A percentile compares a stretch with the other conserved stretches of the same genome.
Evolutionary conservation across 164 flowering plant species (phyloP).

Genomic region (Saururus chinensis): DNA sequence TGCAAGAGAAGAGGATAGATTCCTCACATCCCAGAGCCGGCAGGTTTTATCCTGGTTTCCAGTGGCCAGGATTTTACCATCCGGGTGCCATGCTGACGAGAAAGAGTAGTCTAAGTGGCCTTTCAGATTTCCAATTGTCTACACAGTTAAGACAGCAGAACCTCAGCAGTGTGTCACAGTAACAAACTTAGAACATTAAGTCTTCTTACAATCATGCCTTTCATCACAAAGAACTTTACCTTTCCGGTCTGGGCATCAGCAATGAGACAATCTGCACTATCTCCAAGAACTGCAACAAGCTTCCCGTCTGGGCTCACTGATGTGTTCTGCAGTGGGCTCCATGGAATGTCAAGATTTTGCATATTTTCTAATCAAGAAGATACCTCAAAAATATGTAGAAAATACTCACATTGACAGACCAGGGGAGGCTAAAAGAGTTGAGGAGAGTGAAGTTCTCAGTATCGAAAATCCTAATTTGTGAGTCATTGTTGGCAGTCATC

Average conservation of each 20-base stretch:
- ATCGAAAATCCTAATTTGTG: constrained; percentile 60
- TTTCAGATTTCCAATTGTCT: constrained; percentile 46
- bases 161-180: not conserved
- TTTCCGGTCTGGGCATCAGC: constrained; percentile 79
- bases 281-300: constrained; percentile 77
- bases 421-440: constrained; percentile 37
- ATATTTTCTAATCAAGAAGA: not conserved
- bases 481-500: constrained; percentile 77
- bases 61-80: constrained; percentile 76
- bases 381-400: no score
- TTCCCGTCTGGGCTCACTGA: constrained; percentile 82
- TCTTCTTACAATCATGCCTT: no score
- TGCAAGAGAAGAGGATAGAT: constrained; percentile 46
- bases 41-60: constrained; percentile 95
- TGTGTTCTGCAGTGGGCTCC: constrained; percentile 40
- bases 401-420: constrained; percentile 88
- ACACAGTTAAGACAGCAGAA: not conserved
- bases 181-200: no score
- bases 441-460: constrained; percentile 42
- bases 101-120: constrained; percentile 92
- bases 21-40: constrained; percentile 88
- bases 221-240: constrained; percentile 17
- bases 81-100: constrained; percentile 94
- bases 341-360: not conserved
- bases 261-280: constrained; percentile 60